A percentile compares a stretch with the other conserved stretches of the same genome.
phyloP scores from a whole-genome alignment of 768 basidiomycete species.

The Hemileccinum impolitum region DNA sequence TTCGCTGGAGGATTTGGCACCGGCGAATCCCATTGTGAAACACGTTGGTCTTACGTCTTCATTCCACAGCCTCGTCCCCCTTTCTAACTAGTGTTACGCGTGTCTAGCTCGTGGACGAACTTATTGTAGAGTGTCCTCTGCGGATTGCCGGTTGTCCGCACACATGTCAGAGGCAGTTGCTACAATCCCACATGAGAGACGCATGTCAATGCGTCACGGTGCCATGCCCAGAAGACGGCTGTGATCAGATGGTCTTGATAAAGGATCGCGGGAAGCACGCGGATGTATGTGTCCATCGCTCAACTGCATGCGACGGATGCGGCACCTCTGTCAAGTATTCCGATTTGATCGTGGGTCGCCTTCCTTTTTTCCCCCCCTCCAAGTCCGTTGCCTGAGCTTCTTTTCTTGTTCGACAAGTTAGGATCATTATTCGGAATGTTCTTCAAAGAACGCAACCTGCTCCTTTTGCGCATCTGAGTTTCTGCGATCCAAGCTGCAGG shows the following conservation, averaged over 20 bases:
- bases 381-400: conserved; percentile 2
- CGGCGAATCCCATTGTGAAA: conserved; percentile 73
- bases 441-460: conserved; percentile 36
- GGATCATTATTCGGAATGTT: conserved; percentile 41
- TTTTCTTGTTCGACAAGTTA: conserved; percentile 14
- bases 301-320: conserved; percentile 40
- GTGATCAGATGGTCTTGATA: conserved; percentile 41
- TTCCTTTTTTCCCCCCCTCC: neutral
- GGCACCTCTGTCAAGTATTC: conserved; percentile 31
- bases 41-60: conserved; percentile 34
- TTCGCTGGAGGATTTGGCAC: conserved; percentile 50
- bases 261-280: conserved; percentile 46
- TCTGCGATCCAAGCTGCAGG: conserved; percentile 30
- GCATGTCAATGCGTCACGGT: conserved; percentile 57
- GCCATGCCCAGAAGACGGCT: conserved; percentile 46
- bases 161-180: conserved; percentile 63
- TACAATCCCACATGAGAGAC: conserved; percentile 60
- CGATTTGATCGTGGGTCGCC: conserved; percentile 37
- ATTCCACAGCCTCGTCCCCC: conserved; percentile 1
- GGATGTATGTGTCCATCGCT: conserved; percentile 35
- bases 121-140: conserved; percentile 69
- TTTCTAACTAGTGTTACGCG: conserved; percentile 6
- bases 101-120: conserved; percentile 76
- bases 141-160: conserved; percentile 55
- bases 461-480: conserved; percentile 39